Evolutionary conservation across 2,329 filamentous ascomycete genomes (phyloP), one percentile per base, ranked within the genome.

Genomic region (Ceratocystis ficicola): DNA sequence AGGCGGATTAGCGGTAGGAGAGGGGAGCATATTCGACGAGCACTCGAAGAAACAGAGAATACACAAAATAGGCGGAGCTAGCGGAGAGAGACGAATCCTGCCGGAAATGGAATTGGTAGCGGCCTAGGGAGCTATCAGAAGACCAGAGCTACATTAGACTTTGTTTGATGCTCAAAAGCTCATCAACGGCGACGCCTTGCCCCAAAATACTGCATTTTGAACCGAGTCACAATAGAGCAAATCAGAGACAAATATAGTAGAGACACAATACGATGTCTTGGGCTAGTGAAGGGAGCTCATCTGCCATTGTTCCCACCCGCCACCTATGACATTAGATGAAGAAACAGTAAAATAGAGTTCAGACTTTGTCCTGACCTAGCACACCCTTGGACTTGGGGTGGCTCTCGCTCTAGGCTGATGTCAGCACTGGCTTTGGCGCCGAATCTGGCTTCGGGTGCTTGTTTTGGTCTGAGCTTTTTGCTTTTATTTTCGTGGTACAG

Each of bases 401-500:
- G n/a, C 22, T 25, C n/a, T 25, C 7, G 12, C 48, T 22, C 48
- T n/a, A 17, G 7, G 48, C 48, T 52, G 22, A 52, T 12, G n/a
- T 52, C 3, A 12, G 22, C 48, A 12, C 10, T 52, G n/a, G n/a
- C 48, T 57, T 57, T 15, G 52, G 28, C 22, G 25, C 52, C 32
- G 22, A 2, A 10, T 10, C 52, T 28, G 15, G 22, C 25, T 57
- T 25, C 20, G 10, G 3, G 8, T 30, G 10, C 10, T 57, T 30
- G 52, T 30, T 30, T 41, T 30, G 52, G 52, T 57, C 52, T 57
- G 28, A 57, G 52, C 52, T 57, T 57, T 41, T 36, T 36, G 10
- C 10, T 36, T 12, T 36, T 36, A 7, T 32, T 41, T 32, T 30
- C 8, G 52, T 57, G 15, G 48, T 17, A 30, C 15, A 2, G 28